These are phyloP conservation scores for Aspergillus carbonarius DNA, from an alignment of 2,329 filamentous ascomycete species.

Conservation along the genomic window DNA sequence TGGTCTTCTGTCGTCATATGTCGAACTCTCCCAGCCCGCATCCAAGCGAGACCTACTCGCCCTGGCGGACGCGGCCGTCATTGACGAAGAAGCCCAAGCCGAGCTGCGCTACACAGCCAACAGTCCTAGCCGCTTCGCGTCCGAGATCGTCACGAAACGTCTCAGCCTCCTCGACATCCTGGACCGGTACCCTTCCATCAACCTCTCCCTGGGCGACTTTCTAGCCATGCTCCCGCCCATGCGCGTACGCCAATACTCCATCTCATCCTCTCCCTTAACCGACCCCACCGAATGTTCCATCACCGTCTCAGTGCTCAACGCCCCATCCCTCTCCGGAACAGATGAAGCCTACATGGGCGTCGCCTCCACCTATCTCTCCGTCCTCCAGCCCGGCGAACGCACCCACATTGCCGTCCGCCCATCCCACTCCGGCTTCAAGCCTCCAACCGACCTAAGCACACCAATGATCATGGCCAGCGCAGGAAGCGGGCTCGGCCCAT, in stretches of 20 bases:
- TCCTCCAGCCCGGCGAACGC: constrained; percentile 33
- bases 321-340: constrained; percentile 44
- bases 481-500: constrained; percentile 59
- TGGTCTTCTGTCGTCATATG: constrained; percentile 66
- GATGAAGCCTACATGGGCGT: constrained; percentile 57
- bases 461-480: constrained; percentile 43
- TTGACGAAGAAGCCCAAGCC: constrained; percentile 50
- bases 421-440: constrained; percentile 38
- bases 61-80: constrained; percentile 46
- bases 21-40: constrained; percentile 71
- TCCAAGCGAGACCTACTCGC: constrained; percentile 62
- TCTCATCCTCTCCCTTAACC: constrained; percentile 69
- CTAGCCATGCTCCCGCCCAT: constrained; percentile 73
- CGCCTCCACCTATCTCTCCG: constrained; percentile 60
- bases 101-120: constrained; percentile 31
- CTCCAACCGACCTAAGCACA: constrained; percentile 33
- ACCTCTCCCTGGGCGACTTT: constrained; percentile 65
- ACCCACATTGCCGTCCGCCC: constrained; percentile 37
- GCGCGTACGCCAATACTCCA: constrained; percentile 76
- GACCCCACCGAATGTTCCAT: constrained; percentile 60
- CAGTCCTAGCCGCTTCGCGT: constrained; percentile 42
- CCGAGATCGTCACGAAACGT: constrained; percentile 56
- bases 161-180: constrained; percentile 63
- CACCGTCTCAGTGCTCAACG: constrained; percentile 66
- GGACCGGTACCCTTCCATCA: constrained; percentile 59